phyloP scores from a whole-genome alignment of 2,329 filamentous ascomycete species.

The Penicillium thymicola region DNA sequence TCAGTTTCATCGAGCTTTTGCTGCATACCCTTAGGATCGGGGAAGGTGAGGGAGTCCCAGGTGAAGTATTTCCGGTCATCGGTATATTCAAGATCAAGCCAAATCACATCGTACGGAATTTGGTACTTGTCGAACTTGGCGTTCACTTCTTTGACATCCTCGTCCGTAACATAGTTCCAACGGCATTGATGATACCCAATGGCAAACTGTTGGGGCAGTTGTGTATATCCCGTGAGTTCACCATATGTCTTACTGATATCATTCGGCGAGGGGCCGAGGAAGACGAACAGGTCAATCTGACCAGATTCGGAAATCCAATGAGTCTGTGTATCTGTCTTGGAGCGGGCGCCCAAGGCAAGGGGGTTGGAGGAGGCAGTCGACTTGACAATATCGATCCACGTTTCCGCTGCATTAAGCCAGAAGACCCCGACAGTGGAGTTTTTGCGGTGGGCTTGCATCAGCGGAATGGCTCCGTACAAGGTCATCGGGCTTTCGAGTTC shows the following conservation, averaged over 20 bases:
- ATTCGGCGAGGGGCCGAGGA: conserved; percentile 81
- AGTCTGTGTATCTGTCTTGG: conserved; percentile 75
- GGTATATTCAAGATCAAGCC: conserved; percentile 97
- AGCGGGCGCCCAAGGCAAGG: conserved; percentile 65
- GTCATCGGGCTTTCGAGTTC: conserved; percentile 97
- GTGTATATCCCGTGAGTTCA: conserved; percentile 86
- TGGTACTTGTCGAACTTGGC: conserved; percentile 91
- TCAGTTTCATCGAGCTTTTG: conserved; percentile 80
- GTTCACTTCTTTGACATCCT: conserved; percentile 95
- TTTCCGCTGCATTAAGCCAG: conserved; percentile 96
- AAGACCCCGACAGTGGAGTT: conserved; percentile 93
- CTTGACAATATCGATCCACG: conserved; percentile 94
- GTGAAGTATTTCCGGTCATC: conserved; percentile 98
- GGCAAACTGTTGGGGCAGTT: conserved; percentile 87
- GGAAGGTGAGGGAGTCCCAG: conserved; percentile 87
- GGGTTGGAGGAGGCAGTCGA: conserved; percentile 70
- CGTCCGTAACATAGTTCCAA: conserved; percentile 98
- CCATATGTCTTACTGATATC: conserved; percentile 79
- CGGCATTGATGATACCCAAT: conserved; percentile 96
- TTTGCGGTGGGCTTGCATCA: conserved; percentile 96
- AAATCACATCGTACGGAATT: conserved; percentile 98
- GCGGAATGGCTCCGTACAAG: conserved; percentile 91
- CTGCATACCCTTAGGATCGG: conserved; percentile 81
- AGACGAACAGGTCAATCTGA: conserved; percentile 86
- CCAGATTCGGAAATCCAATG: conserved; percentile 97